Evolutionary conservation across 768 basidiomycete genomes (phyloP), one percentile per base, ranked within the genome.

Genomic region (Pleurotus ostreatus): DNA sequence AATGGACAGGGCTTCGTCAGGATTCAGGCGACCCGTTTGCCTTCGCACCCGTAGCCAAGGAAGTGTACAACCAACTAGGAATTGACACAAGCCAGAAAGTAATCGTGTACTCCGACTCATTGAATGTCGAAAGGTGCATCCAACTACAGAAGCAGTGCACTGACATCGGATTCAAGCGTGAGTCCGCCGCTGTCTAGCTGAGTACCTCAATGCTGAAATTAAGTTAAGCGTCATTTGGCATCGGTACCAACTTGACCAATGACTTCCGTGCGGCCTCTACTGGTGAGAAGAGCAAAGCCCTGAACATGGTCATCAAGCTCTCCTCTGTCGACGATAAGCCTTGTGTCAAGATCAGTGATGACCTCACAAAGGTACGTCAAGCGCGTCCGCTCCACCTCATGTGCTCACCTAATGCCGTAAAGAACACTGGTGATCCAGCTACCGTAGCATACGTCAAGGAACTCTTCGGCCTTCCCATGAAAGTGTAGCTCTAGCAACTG

Each of bases 301-400:
- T 97, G 60, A 97, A 96, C 65, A 98, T 98, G 66, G 96, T 99
- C 48, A 94, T 98, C 73, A 98, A 98, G 65, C 76, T 99, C 7
- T 80, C 83, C 39, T 79, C 82, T 45, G 86, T 97, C 11, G 76
- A 91, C 63, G 81, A 79, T 8, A 76, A 76, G 56, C 83, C 86
- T 1, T 96, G 94, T 61, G 83, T 98, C 62, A 98, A 99, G 72
- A 84, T 99, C 62, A 94, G 92, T 55, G 97, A 98, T 68, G 95
- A 98, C 64, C 66, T 87, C 55, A 86, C 76, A 7, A 99, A 98
- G 83, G 80, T 77, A 59, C 44, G 65, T 20, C 26, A 16, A 16
- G 6, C 15, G 11, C 48, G 6, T 34, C 25, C 15, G 26, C 48
- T 16, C 25, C 48, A 34, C 16, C 15, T 5, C 16, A 26, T 49